Evolutionary conservation across 495 filamentous ascomycete genomes (phyloP).

Genomic region (Halenospora varia): DNA sequence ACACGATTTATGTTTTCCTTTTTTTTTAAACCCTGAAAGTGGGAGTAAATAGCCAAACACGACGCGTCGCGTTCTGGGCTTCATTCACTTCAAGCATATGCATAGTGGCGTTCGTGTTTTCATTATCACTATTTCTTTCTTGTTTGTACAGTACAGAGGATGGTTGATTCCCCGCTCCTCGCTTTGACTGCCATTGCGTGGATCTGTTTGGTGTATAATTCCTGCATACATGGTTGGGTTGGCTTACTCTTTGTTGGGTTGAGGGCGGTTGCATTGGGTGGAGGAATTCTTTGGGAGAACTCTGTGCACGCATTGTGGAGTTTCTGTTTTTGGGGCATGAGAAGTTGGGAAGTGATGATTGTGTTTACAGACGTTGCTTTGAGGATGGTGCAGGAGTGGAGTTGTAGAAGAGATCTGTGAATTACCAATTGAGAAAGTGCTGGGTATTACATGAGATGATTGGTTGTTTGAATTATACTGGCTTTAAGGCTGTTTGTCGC

Average conservation of each 20-base stretch:
- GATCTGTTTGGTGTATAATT: background rate
- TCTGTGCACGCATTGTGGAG: background rate
- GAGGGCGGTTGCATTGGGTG: background rate
- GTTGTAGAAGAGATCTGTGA: background rate
- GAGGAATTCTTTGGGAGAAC: background rate
- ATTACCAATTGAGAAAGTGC: no score
- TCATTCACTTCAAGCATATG: background rate
- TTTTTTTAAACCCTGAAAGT: background rate
- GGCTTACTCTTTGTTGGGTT: background rate
- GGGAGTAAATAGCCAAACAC: background rate
- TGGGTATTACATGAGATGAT: no score
- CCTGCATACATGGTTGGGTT: background rate
- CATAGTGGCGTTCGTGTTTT: background rate
- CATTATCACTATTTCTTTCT: background rate
- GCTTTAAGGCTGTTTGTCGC: no score
- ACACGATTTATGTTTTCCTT: background rate
- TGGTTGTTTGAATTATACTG: no score
- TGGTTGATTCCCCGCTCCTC: no score
- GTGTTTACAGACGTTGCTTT: no score
- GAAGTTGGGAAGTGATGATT: background rate
- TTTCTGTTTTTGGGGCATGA: background rate
- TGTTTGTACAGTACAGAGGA: no score
- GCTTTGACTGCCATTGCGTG: background rate
- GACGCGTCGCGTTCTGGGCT: background rate
- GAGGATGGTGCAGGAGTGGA: no score